These are phyloP conservation scores for Penicillium egyptiacum DNA, from an alignment of 495 filamentous ascomycete species.

Conservation along the genomic window DNA sequence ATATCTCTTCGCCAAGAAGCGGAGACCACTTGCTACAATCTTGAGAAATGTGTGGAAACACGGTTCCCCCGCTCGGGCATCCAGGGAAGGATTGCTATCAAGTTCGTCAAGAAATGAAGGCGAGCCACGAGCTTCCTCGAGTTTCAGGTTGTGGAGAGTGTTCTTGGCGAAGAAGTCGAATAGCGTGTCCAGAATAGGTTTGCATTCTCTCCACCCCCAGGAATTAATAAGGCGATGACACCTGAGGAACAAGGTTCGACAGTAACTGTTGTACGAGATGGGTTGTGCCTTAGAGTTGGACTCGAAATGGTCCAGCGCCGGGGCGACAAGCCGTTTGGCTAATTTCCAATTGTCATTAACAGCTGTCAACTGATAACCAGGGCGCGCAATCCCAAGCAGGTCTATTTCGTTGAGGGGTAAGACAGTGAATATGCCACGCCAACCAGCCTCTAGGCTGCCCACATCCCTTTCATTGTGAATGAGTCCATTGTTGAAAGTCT, in stretches of 20 bases:
- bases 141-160: constrained; percentile 67
- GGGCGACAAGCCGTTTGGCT: constrained; percentile 63
- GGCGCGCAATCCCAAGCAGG: constrained; percentile 57
- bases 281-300: constrained; percentile 52
- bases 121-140: constrained; percentile 75
- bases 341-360: constrained; percentile 70
- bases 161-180: constrained; percentile 91
- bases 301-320: constrained; percentile 65
- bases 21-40: constrained; percentile 69
- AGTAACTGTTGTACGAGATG: constrained; percentile 77
- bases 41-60: constrained; percentile 95
- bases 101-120: constrained; percentile 77
- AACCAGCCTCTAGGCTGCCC: constrained; percentile 62
- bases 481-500: constrained; percentile 17
- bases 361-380: constrained; percentile 53
- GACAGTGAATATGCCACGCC: constrained; percentile 71
- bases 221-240: constrained; percentile 74
- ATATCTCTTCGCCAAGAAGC: constrained; percentile 56
- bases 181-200: constrained; percentile 70
- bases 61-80: constrained; percentile 65
- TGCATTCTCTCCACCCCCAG: constrained; percentile 88
- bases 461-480: constrained; percentile 45
- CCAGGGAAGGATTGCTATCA: constrained; percentile 58
- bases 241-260: constrained; percentile 67
- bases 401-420: constrained; percentile 80